phyloP scores from a whole-genome alignment of 371 early-diverging fungal genomes.

The Mucor saturninus region DNA sequence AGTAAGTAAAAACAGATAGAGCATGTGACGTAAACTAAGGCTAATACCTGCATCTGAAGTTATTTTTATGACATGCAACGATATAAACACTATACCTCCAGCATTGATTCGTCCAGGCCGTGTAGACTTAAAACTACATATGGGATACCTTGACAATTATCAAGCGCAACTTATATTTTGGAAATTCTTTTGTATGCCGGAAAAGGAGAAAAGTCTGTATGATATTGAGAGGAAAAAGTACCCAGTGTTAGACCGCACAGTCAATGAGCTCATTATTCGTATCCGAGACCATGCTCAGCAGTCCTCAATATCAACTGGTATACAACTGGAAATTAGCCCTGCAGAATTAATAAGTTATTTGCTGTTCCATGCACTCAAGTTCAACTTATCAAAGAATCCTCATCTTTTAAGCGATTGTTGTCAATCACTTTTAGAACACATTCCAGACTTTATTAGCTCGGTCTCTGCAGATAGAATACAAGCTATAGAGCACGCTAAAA shows the following conservation, averaged over 20 bases:
- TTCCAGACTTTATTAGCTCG: conserved; percentile 18
- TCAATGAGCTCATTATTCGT: conserved; percentile 12
- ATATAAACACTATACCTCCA: conserved; percentile 88
- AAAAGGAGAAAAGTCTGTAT: background rate
- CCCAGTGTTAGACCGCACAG: conserved; percentile 1
- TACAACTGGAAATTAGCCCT: conserved; percentile 36
- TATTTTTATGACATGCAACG: conserved; percentile 96
- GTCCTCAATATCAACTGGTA: background rate
- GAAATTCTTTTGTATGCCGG: conserved; percentile 42
- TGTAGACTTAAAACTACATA: conserved; percentile 84
- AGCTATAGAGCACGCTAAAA: conserved; percentile 29
- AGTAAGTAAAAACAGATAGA: conserved; percentile 27
- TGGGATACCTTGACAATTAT: conserved; percentile 75
- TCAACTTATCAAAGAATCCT: conserved; percentile 13
- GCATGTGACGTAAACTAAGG: no score
- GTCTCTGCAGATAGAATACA: conserved; percentile 25
- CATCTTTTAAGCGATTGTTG: conserved; percentile 2
- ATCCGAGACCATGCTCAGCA: conserved; percentile 9
- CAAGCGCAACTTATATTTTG: conserved; percentile 70
- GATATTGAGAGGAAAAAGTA: conserved; percentile 5
- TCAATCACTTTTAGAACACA: conserved; percentile 17
- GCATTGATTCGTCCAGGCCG: conserved; percentile 97
- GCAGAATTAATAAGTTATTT: conserved; percentile 41
- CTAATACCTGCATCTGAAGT: conserved; percentile 30
- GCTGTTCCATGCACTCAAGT: conserved; percentile 18